Evolutionary conservation across 2,329 filamentous ascomycete species (phyloP).

Genomic region (Hypomyces rosellus): DNA sequence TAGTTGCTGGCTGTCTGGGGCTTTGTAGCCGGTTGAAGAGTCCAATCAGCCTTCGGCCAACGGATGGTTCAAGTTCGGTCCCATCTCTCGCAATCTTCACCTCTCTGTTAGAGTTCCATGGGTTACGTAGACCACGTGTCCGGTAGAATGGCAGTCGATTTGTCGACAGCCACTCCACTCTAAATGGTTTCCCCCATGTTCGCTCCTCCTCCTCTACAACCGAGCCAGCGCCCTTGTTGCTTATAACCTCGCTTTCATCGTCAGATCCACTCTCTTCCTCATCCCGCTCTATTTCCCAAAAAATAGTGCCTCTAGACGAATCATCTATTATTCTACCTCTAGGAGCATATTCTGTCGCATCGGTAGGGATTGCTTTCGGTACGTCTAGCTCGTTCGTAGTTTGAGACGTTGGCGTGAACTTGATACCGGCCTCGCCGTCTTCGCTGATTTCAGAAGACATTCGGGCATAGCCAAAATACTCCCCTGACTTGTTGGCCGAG

Average conservation of each 20-base stretch:
- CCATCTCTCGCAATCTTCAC: conserved; percentile 95
- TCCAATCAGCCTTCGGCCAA: conserved; percentile 69
- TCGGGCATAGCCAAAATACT: conserved; percentile 91
- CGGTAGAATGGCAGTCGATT: conserved; percentile 80
- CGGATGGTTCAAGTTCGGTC: conserved; percentile 79
- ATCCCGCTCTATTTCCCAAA: conserved; percentile 78
- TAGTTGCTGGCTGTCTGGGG: conserved; percentile 26
- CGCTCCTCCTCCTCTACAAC: conserved; percentile 43
- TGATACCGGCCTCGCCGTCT: conserved; percentile 62
- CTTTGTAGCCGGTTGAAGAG: conserved; percentile 63
- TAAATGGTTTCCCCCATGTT: conserved; percentile 86
- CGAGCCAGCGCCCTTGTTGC: conserved; percentile 34
- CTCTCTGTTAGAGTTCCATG: conserved; percentile 91
- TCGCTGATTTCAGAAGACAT: conserved; percentile 83
- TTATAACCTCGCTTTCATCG: conserved; percentile 34
- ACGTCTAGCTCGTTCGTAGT: conserved; percentile 55
- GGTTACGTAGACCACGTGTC: conserved; percentile 79
- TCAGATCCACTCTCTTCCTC: conserved; percentile 42
- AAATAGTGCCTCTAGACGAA: conserved; percentile 87
- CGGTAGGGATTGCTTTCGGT: conserved; percentile 73
- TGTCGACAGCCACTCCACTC: conserved; percentile 83
- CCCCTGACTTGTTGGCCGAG: conserved; percentile 94
- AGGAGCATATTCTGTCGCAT: conserved; percentile 70
- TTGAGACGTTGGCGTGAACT: conserved; percentile 62
- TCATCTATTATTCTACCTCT: conserved; percentile 87